phyloP scores from a whole-genome alignment of 1,139 yeast species.

The Suhomyces choctaworum region DNA sequence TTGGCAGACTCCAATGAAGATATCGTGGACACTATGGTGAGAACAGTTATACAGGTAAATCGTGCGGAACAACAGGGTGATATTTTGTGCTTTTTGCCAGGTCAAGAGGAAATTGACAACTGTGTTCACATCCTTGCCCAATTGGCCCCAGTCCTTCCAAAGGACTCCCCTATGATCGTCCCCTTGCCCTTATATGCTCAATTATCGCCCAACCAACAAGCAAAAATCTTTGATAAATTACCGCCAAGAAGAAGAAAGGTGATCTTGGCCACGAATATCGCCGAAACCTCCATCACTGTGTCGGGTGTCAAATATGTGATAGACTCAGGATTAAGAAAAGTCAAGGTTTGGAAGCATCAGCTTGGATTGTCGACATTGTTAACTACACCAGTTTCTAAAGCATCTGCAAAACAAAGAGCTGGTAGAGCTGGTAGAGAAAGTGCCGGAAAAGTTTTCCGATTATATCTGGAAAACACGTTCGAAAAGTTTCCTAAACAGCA shows the following conservation, averaged over 20 bases:
- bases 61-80: constrained; percentile 83
- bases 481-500: constrained; percentile 67
- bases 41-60: constrained; percentile 77
- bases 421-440: constrained; percentile 99
- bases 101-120: constrained; percentile 96
- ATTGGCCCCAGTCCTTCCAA: constrained; percentile 65
- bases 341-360: constrained; percentile 92
- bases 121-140: constrained; percentile 64
- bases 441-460: constrained; percentile 80
- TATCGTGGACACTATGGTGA: constrained; percentile 75
- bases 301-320: constrained; percentile 94
- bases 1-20: constrained; percentile 66
- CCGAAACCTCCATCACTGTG: constrained; percentile 95
- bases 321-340: constrained; percentile 90
- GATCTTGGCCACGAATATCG: constrained; percentile 89
- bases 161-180: constrained; percentile 71
- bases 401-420: constrained; percentile 91
- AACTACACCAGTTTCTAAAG: constrained; percentile 90
- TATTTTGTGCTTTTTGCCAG: constrained; percentile 84
- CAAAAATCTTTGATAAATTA: constrained; percentile 67
- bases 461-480: constrained; percentile 76
- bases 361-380: constrained; percentile 86
- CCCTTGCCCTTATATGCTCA: constrained; percentile 93
- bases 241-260: constrained; percentile 70
- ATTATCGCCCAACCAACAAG: constrained; percentile 80